Conservation (phyloP, 176 grass and related monocot genomes). For the Musa schizocarpa region DNA sequence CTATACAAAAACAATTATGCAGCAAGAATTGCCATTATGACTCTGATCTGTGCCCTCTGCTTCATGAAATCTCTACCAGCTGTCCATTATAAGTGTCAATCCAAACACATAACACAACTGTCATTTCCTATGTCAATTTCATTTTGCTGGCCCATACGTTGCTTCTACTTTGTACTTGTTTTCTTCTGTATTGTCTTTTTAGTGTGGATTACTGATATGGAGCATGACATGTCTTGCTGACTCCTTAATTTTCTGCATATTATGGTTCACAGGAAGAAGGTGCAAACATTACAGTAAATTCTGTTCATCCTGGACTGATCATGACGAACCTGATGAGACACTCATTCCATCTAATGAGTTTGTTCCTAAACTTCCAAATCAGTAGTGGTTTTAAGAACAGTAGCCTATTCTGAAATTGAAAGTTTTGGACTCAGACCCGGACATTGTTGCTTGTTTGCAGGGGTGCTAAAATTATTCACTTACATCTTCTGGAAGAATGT, state of each 20-base stretch:
- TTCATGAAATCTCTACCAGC: no score
- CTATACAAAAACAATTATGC: no score
- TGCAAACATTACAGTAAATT: conserved; percentile 69
- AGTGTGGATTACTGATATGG: not conserved
- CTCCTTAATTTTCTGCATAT: not conserved
- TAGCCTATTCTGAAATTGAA: conserved; percentile 1
- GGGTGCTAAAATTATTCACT: conserved; percentile 44
- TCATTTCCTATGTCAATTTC: not conserved
- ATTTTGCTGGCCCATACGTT: not conserved
- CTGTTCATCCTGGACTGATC: conserved; percentile 91
- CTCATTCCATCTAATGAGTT: conserved; percentile 72
- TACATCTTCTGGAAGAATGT: conserved; percentile 82
- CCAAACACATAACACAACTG: no score
- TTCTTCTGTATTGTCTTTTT: not conserved
- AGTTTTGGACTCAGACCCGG: not conserved
- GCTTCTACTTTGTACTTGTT: not conserved
- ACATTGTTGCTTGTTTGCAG: conserved; percentile 34
- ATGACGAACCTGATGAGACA: conserved; percentile 95
- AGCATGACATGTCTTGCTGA: not conserved
- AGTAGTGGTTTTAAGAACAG: not conserved
- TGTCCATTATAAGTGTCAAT: no score
- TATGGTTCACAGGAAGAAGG: conserved; percentile 60
- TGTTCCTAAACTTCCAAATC: conserved; percentile 12
- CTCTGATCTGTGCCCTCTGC: no score
- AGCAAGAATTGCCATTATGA: no score